Base-by-base conservation (phyloP, 2,329 filamentous ascomycete species). In the Sporothrix euskadiensis region DNA sequence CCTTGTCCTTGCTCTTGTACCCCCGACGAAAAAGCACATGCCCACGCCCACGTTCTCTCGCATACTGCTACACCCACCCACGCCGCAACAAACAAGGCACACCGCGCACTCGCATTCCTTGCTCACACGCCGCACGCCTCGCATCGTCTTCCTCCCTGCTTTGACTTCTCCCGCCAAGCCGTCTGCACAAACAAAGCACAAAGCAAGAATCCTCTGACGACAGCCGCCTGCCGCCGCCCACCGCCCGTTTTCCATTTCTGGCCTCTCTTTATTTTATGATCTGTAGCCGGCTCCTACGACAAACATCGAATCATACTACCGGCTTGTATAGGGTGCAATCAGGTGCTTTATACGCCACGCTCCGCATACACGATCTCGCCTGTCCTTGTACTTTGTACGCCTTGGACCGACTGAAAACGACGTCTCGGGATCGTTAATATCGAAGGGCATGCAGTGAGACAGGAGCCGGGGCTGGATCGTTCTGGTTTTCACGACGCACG, bases 361-460 rank as follows among this genome's bases (percentile, higher is more conserved):
- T 44, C 61, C 39, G 61, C 39, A 65, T 65, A 65, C 61, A 65
- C 61, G 61, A 65, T 68, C 41, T 49, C 19, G 41, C 39, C 16
- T 61, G 39, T 22, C 19, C 39, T 59, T 41, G 32, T 32, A 65
- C 56, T 65, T 19, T 35, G 44, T 52, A 61, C 49, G 56, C 63
- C 39, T 57, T 14, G 63, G 5, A 71, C 52, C 52, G 54, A 30
- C 22, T 32, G 8, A 47, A 44, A 72, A 69, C 69, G 69, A 63
- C 32, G 19, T 49, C 70, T 73, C 72, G 72, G 73, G 52, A 65
- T 68, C 71, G 54, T 66, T 59, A 56, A 74, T 74, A 73, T 71
- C 73, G 70, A 69, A 19, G 49, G 72, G 71, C 71, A 75, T 76
- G 75, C 75, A 73, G 72, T 75, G 74, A 75, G 69, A 76, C 74